Percentiles rank a stretch among this genome's conserved stretches.
Evolutionary conservation across 306 rosid species (phyloP).

Genomic region (Prunus campanulata): DNA sequence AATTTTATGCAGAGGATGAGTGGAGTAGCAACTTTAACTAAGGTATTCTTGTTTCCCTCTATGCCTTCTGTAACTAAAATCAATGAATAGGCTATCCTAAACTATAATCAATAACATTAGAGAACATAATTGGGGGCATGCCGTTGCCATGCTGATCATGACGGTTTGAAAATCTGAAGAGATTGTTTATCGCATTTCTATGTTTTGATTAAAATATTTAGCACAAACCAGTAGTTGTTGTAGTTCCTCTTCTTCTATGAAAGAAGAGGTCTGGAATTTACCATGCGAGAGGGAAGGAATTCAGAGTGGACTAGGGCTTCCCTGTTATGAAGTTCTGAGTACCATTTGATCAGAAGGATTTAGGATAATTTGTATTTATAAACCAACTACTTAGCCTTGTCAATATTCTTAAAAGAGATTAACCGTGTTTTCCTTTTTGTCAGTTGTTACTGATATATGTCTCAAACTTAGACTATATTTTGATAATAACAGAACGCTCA

Average conservation of each 20-base stretch:
- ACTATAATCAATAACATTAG: not conserved
- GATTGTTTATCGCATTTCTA: not conserved
- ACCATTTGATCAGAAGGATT: not conserved
- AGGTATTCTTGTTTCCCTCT: constrained; percentile 43
- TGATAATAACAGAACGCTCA: not conserved
- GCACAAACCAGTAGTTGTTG: not conserved
- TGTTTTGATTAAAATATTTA: not conserved
- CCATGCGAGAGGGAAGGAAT: not conserved
- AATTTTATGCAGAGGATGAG: constrained; percentile 99
- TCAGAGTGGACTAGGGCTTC: not conserved
- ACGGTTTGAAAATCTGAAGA: not conserved
- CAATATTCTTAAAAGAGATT: too few relatives aligned
- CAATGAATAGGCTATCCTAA: not conserved
- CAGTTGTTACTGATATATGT: not conserved
- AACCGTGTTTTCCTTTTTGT: not conserved
- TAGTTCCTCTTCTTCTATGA: not conserved
- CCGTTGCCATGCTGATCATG: not conserved
- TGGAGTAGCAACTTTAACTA: constrained; percentile 89
- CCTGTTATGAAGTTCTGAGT: not conserved
- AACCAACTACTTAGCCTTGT: not conserved
- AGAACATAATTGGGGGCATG: not conserved
- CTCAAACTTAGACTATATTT: too few relatives aligned
- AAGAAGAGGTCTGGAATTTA: too few relatives aligned
- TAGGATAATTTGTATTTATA: too few relatives aligned
- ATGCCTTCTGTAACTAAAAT: not conserved